Conservation (phyloP, 1,139 yeast species). For the Arxiozyma telluris region DNA sequence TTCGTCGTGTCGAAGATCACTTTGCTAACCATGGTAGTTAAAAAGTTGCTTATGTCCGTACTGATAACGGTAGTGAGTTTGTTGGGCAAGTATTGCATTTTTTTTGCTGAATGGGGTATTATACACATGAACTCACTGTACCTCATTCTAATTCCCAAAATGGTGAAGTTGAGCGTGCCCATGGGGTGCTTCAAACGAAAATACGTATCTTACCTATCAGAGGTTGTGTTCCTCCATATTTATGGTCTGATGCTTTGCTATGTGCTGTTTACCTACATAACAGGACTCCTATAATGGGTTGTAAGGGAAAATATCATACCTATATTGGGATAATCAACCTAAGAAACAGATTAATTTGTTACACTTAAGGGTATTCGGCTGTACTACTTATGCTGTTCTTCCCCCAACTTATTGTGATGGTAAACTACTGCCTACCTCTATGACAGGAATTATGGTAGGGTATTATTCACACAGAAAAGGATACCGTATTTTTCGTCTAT, state of each 20-base stretch:
- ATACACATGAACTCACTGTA: constrained; percentile 10
- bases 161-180: constrained; percentile 10
- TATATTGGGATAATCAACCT: too few species aligned
- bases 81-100: neutral
- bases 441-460: neutral
- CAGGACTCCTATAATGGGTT: neutral
- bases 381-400: constrained; percentile 6
- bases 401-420: constrained; percentile 6
- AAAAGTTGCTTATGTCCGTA: neutral
- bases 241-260: too few species aligned
- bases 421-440: constrained; percentile 4
- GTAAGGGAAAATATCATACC: neutral
- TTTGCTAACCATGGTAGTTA: too few species aligned
- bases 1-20: neutral
- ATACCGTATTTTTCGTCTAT: too few species aligned
- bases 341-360: neutral
- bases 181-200: constrained; percentile 2
- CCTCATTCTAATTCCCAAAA: constrained; percentile 9
- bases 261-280: neutral
- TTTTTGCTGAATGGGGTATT: constrained; percentile 7
- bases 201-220: too few species aligned
- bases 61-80: neutral
- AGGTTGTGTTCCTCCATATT: too few species aligned
- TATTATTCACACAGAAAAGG: too few species aligned
- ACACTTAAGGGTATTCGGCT: constrained; percentile 7